These are phyloP conservation scores for Dalbergia oliveri DNA, from an alignment of 306 rosid genomes.

Conservation along the genomic window DNA sequence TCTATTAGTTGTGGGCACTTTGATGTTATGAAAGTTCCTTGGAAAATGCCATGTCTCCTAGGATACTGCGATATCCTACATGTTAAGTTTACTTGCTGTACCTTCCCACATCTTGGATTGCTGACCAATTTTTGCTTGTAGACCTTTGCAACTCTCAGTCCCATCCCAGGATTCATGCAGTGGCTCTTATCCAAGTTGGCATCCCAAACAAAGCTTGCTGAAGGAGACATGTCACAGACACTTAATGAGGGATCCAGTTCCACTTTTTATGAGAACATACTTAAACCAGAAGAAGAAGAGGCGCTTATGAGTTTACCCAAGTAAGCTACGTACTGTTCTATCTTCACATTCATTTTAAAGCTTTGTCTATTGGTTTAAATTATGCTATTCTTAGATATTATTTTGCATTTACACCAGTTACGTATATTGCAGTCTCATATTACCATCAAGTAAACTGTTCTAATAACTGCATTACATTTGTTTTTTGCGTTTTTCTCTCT, in stretches of 20 bases:
- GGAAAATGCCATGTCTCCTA: constrained; percentile 31
- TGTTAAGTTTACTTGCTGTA: not conserved
- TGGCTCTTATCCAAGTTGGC: constrained; percentile 93
- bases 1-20: constrained; percentile 8
- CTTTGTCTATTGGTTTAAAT: not conserved
- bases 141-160: constrained; percentile 96
- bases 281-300: constrained; percentile 79
- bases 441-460: constrained; percentile 23
- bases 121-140: constrained; percentile 46
- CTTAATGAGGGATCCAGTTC: constrained; percentile 61
- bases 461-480: constrained; percentile 12
- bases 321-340: constrained; percentile 55
- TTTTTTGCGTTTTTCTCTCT: not conserved
- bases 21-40: constrained; percentile 11
- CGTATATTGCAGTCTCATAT: constrained; percentile 21
- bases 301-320: constrained; percentile 67
- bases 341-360: constrained; percentile 31
- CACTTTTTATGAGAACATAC: constrained; percentile 81
- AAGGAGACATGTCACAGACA: constrained; percentile 56
- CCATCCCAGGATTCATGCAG: constrained; percentile 92
- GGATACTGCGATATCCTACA: constrained; percentile 38
- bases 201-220: constrained; percentile 69
- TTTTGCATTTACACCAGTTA: constrained; percentile 31
- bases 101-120: constrained; percentile 31
- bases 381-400: constrained; percentile 23